Percentiles rank a stretch among this genome's conserved stretches.
Evolutionary conservation across 768 basidiomycete genomes (phyloP).

Genomic region (Baorangia bicolor): DNA sequence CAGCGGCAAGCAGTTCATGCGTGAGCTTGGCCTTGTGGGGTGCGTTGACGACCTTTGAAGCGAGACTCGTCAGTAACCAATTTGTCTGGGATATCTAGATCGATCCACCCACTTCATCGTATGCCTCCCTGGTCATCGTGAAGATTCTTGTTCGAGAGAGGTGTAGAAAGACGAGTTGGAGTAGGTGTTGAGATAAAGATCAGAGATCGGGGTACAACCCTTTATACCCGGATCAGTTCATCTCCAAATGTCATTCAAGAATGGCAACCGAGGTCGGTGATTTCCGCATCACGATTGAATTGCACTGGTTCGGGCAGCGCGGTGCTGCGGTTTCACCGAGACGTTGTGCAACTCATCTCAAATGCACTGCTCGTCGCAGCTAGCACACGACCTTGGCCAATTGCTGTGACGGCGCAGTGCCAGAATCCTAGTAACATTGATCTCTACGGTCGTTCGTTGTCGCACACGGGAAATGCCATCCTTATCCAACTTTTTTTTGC

Average conservation of each 20-base stretch:
- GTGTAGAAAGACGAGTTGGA: background rate
- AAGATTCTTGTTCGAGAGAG: background rate
- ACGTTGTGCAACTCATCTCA: background rate
- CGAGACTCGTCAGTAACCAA: background rate
- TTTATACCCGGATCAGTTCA: slow-evolving; percentile 17
- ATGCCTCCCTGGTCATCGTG: slow-evolving; percentile 19
- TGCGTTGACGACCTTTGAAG: slow-evolving; percentile 42
- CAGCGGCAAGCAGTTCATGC: slow-evolving; percentile 67
- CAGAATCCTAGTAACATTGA: background rate
- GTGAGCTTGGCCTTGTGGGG: slow-evolving; percentile 58
- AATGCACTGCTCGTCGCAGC: background rate
- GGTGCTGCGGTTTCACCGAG: background rate
- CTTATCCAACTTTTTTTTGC: background rate
- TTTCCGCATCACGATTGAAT: background rate
- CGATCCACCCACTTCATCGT: slow-evolving; percentile 17
- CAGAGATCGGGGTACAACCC: background rate
- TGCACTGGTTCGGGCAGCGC: slow-evolving; percentile 9
- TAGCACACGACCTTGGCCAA: background rate
- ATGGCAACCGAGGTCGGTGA: slow-evolving; percentile 5
- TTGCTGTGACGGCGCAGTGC: background rate
- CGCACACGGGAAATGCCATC: too few species aligned
- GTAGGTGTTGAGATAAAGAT: slow-evolving; percentile 10
- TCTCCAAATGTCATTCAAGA: background rate
- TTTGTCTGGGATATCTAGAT: background rate
- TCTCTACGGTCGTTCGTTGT: too few species aligned